Percentiles rank a stretch among this genome's conserved stretches.
These are phyloP conservation scores for Dictyostelium firmibasis DNA, from an alignment of 78 protist species.

Conservation along the genomic window DNA sequence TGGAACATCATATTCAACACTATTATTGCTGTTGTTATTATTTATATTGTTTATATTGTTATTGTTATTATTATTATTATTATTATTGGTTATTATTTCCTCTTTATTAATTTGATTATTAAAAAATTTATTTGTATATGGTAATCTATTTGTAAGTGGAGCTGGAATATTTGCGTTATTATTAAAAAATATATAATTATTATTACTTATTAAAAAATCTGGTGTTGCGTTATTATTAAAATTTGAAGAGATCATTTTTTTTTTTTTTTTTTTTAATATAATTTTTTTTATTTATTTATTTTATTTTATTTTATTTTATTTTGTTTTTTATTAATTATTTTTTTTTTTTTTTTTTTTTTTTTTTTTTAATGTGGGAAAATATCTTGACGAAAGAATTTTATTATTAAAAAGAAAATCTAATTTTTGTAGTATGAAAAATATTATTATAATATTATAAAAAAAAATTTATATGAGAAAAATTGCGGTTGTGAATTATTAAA, in stretches of 20 bases:
- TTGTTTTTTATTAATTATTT: too few relatives aligned
- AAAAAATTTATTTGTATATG: neutral
- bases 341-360: too few relatives aligned
- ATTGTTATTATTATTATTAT: neutral
- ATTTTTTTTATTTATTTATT: too few relatives aligned
- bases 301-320: too few relatives aligned
- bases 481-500: neutral
- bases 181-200: slow-evolving; percentile 7
- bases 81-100: neutral
- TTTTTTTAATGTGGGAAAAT: too few relatives aligned
- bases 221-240: neutral
- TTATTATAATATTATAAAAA: neutral
- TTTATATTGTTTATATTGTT: neutral
- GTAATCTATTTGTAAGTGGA: neutral
- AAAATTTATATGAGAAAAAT: neutral
- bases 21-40: neutral
- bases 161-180: neutral
- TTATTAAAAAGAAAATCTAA: too few relatives aligned
- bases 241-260: neutral
- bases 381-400: neutral
- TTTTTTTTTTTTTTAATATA: too few relatives aligned
- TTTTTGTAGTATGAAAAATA: too few relatives aligned
- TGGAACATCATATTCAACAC: neutral
- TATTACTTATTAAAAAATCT: neutral
- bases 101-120: neutral